Base-by-base conservation (phyloP, 2,329 filamentous ascomycete species). In the Graphium sp. region DNA sequence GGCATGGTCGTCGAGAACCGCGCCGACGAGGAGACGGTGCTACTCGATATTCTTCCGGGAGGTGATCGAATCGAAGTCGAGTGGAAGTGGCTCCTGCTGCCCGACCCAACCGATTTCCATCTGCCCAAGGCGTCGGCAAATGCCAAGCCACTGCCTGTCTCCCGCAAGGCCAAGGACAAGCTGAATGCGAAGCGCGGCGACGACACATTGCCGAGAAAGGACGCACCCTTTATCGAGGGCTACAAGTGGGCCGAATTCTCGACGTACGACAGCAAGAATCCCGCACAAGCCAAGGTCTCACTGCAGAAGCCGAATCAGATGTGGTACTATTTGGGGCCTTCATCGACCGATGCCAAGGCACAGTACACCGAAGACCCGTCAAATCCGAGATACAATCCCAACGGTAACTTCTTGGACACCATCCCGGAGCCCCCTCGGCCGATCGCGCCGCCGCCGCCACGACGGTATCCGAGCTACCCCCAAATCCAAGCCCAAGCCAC, bases 1-100 rank as follows among this genome's bases (percentile, higher is more conserved):
- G 89, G 84, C 29, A 62, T 83, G 30, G 75, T 98, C 26, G 63
- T 89, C 15, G 81, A 93, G 53, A 95, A 93, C 39, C 63, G 80
- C 34, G 56, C 55, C 12, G 70, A 70, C 30, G 87, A 93, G 54
- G 67, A 79, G 45, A 78, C 65, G 32, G 53, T 92, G 14, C 58
- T 94, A 17, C 52, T 95, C 22, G 80, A 92, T 41, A 66, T 93
- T 36, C 59, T 95, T 39, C 87, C 89, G 20, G 75, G 78, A 48
- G 80, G 81, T 44, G 75, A 81, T 33, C 69, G 69, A 22, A 51
- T 85, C 26, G 82, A 89, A 49, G 68, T 87, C 19, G 78, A 85
- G 44, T 87, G 77, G 69, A 87, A 84, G 51, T 89, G 79, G 66
- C 60, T 89, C 19, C 57, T 82, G 24, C 60, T 83, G n/a, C 60